Conservation (phyloP, 75 land plant species). For the Pseudotsuga menziesii region DNA sequence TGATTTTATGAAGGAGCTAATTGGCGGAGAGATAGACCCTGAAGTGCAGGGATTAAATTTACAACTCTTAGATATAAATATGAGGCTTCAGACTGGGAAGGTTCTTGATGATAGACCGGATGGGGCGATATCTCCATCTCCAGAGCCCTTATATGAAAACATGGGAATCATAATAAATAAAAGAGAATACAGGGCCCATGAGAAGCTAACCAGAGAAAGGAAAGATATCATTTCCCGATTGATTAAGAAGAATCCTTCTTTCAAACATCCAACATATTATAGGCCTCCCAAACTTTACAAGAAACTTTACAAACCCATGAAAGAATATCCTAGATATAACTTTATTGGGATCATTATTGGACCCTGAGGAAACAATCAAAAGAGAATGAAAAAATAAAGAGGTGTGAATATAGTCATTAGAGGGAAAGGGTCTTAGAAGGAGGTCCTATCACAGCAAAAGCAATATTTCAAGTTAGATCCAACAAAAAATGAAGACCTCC, state of each 20-base stretch:
- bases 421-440: constrained; percentile 92
- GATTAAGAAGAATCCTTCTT: constrained; percentile 70
- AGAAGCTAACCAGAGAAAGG: constrained; percentile 76
- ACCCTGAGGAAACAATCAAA: constrained; percentile 95
- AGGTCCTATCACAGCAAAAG: constrained; percentile 73
- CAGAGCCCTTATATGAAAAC: constrained; percentile 95
- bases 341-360: constrained; percentile 97
- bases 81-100: constrained; percentile 52
- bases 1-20: constrained; percentile 80
- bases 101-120: constrained; percentile 73
- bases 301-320: constrained; percentile 97
- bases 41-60: constrained; percentile 79
- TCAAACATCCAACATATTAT: constrained; percentile 88
- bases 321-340: constrained; percentile 93
- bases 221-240: constrained; percentile 77
- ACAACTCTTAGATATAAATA: constrained; percentile 70
- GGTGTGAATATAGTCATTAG: constrained; percentile 94
- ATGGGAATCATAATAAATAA: constrained; percentile 88
- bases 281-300: constrained; percentile 86
- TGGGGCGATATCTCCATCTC: constrained; percentile 84
- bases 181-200: constrained; percentile 75
- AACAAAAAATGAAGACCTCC: constrained; percentile 90
- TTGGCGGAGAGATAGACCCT: constrained; percentile 63
- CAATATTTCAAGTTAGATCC: constrained; percentile 80
- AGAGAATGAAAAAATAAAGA: constrained; percentile 96